These are phyloP conservation scores for Trichoderma sp. DNA, from an alignment of 2,329 filamentous ascomycete species.

Conservation along the genomic window DNA sequence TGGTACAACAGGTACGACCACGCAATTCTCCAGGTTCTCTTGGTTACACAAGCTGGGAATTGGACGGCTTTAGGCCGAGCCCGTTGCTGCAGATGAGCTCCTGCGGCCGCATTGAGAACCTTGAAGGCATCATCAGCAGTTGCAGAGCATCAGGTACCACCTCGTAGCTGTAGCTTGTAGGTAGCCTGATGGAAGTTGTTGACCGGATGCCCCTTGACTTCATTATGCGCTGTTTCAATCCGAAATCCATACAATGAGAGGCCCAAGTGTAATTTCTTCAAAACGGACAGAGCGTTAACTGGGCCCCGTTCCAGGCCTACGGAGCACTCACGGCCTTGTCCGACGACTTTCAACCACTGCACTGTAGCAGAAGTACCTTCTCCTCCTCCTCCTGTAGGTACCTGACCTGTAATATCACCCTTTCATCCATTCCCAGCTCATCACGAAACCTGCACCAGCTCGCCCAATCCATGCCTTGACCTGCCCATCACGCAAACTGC, in stretches of 20 bases:
- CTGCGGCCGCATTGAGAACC: neutral
- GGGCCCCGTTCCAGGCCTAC: neutral
- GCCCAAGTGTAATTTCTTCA: neutral
- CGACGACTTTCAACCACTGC: neutral
- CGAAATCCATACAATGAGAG: neutral
- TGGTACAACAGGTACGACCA: no score
- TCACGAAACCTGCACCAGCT: no score
- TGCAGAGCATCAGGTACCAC: neutral
- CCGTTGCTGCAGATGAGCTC: no score
- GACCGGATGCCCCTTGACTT: no score
- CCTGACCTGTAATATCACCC: neutral
- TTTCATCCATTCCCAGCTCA: neutral
- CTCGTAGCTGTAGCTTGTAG: neutral
- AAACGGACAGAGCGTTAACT: slow-evolving; percentile 6
- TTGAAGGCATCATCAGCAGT: neutral
- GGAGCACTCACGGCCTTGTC: slow-evolving; percentile 14
- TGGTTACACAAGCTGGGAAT: neutral
- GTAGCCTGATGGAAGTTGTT: no score
- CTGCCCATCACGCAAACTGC: no score
- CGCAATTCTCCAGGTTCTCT: no score
- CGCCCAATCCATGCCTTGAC: no score
- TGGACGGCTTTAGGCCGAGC: neutral
- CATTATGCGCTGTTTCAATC: neutral
- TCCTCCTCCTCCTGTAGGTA: neutral
- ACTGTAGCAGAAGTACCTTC: neutral